Evolutionary conservation across 139 green algal genomes (phyloP).

Genomic region (Diplosphaera chodatii): DNA sequence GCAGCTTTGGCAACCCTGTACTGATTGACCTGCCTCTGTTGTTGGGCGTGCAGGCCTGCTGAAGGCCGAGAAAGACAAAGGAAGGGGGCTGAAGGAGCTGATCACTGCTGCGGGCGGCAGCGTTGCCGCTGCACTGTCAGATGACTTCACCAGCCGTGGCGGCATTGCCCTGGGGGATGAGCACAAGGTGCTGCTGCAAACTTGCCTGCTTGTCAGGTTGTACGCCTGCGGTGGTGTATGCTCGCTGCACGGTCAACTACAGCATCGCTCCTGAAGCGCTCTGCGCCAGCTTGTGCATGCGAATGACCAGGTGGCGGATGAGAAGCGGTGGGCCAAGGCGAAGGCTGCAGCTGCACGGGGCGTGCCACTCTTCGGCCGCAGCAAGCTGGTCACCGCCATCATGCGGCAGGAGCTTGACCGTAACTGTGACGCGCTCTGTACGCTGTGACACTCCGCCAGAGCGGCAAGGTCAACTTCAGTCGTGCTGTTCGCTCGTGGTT

Average conservation of each 20-base stretch:
- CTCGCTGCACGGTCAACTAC: too few relatives aligned
- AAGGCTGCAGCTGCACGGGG: neutral
- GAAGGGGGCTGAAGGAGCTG: neutral
- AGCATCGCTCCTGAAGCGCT: too few relatives aligned
- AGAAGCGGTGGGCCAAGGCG: neutral
- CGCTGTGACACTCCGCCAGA: neutral
- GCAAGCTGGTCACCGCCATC: neutral
- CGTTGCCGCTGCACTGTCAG: neutral
- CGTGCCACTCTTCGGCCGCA: neutral
- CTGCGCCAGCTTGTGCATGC: too few relatives aligned
- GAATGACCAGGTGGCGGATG: too few relatives aligned
- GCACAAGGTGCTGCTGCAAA: neutral
- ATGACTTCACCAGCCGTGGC: neutral
- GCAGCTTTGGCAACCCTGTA: too few relatives aligned
- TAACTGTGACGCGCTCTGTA: neutral
- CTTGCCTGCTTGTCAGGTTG: too few relatives aligned
- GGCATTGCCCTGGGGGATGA: neutral
- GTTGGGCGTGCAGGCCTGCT: neutral
- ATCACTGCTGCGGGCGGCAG: neutral
- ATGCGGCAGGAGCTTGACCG: neutral
- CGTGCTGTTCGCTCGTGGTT: neutral
- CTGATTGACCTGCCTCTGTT: too few relatives aligned
- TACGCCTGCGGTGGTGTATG: too few relatives aligned
- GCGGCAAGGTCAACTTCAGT: neutral
- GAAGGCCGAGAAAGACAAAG: neutral